Conservation (phyloP, 306 rosid genomes). For the Vigna mungo region DNA sequence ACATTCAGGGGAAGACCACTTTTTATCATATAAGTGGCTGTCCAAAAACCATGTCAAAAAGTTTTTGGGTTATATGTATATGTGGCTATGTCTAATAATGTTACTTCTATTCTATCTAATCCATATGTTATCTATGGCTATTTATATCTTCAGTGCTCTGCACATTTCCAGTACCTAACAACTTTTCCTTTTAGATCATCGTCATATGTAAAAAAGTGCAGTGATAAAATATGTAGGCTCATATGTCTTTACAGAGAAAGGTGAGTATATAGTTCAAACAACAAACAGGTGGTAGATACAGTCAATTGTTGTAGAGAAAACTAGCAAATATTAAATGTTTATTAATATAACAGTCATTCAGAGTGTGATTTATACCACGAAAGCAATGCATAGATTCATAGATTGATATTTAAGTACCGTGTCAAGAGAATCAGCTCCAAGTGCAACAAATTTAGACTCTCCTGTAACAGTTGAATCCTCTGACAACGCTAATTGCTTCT, state of each 20-base stretch:
- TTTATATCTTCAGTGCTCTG: not conserved
- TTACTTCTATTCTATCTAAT: constrained; percentile 15
- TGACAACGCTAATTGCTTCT: constrained; percentile 86
- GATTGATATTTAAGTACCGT: constrained; percentile 61
- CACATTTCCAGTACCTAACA: too few relatives aligned
- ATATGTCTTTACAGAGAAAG: too few relatives aligned
- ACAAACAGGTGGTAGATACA: not conserved
- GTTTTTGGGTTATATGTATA: constrained; percentile 37
- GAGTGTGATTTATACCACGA: not conserved
- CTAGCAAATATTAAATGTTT: not conserved
- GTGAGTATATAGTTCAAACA: not conserved
- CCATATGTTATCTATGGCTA: constrained; percentile 20
- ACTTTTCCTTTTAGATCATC: not conserved
- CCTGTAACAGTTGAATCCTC: constrained; percentile 58
- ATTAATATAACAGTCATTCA: not conserved
- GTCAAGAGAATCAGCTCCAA: constrained; percentile 98
- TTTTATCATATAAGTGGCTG: constrained; percentile 44
- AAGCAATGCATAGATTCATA: not conserved
- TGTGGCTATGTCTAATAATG: constrained; percentile 38
- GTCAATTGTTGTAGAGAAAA: not conserved
- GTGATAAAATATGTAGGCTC: too few relatives aligned
- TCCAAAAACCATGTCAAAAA: constrained; percentile 40
- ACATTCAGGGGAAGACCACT: constrained; percentile 37
- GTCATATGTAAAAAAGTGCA: not conserved
- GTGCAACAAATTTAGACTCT: constrained; percentile 77